These are phyloP conservation scores for Cercospora nicotianae DNA, from an alignment of 2,329 filamentous ascomycete species.

Conservation along the genomic window DNA sequence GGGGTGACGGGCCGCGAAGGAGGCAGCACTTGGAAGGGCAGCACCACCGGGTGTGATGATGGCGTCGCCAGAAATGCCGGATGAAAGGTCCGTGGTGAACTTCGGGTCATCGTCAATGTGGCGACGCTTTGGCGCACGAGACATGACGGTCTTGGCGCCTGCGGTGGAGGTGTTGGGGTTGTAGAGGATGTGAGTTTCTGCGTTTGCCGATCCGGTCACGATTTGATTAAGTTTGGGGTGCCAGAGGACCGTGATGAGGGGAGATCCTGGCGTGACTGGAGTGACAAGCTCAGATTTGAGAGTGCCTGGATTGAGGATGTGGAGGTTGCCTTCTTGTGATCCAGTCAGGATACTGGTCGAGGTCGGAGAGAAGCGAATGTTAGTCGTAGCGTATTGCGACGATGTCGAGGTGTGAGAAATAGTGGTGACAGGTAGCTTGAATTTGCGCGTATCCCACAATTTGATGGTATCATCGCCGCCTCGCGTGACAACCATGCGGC, in stretches of 20 bases:
- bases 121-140: constrained; percentile 86
- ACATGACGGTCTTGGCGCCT: constrained; percentile 87
- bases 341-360: constrained; percentile 85
- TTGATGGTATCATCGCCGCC: constrained; percentile 93
- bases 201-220: constrained; percentile 87
- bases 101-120: constrained; percentile 92
- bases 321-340: constrained; percentile 78
- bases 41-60: constrained; percentile 61
- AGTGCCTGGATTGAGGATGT: constrained; percentile 92
- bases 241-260: constrained; percentile 85
- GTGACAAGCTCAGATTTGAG: constrained; percentile 81
- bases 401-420: constrained; percentile 79
- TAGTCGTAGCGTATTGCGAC: constrained; percentile 77
- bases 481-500: constrained; percentile 83
- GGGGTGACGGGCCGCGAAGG: constrained; percentile 61
- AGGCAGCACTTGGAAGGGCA: constrained; percentile 44
- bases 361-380: constrained; percentile 85
- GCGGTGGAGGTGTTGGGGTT: constrained; percentile 77
- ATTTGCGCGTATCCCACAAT: constrained; percentile 94
- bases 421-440: constrained; percentile 83
- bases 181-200: constrained; percentile 86
- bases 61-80: constrained; percentile 79
- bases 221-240: constrained; percentile 96
- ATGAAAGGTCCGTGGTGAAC: constrained; percentile 78
- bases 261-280: constrained; percentile 79